phyloP scores from a whole-genome alignment of 495 filamentous ascomycete species.

The Hypoxylon perforatum region DNA sequence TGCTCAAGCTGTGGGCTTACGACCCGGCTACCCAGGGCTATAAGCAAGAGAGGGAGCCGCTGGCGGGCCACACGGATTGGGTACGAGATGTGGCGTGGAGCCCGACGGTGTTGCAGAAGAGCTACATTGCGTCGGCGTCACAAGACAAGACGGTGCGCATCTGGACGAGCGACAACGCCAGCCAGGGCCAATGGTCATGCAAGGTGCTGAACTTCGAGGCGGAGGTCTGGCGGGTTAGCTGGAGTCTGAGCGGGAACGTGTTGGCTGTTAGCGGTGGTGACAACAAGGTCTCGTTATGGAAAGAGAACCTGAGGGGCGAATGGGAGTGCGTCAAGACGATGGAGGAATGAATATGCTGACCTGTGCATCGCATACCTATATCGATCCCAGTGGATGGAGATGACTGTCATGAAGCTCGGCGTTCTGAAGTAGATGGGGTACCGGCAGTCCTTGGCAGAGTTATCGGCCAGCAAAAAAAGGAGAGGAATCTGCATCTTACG shows the following conservation, averaged over 20 bases:
- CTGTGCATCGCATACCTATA: neutral
- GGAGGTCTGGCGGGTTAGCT: slow-evolving; percentile 95
- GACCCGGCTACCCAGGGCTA: slow-evolving; percentile 61
- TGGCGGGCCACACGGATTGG: slow-evolving; percentile 91
- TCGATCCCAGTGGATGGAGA: slow-evolving; percentile 15
- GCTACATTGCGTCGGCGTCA: slow-evolving; percentile 92
- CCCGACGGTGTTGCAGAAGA: slow-evolving; percentile 90
- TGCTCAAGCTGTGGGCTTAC: slow-evolving; percentile 86
- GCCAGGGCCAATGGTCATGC: slow-evolving; percentile 76
- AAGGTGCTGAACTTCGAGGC: slow-evolving; percentile 87
- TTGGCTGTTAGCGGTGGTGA: slow-evolving; percentile 93
- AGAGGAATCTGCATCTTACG: slow-evolving; percentile 17
- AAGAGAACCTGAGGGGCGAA: slow-evolving; percentile 79
- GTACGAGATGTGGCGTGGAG: slow-evolving; percentile 98
- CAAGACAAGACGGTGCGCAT: slow-evolving; percentile 98
- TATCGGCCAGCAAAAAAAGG: slow-evolving; percentile 32
- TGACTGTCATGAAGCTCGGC: slow-evolving; percentile 34
- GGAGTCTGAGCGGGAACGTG: slow-evolving; percentile 97
- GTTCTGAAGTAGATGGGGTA: slow-evolving; percentile 38
- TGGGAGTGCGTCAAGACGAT: slow-evolving; percentile 98
- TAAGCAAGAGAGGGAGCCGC: slow-evolving; percentile 65
- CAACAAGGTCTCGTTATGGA: slow-evolving; percentile 94
- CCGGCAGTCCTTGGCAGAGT: slow-evolving; percentile 21
- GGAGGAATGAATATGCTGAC: slow-evolving; percentile 74
- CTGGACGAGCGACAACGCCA: slow-evolving; percentile 82